Conservation (phyloP, 2,329 filamentous ascomycete genomes). For the Escovopsis sp. region DNA sequence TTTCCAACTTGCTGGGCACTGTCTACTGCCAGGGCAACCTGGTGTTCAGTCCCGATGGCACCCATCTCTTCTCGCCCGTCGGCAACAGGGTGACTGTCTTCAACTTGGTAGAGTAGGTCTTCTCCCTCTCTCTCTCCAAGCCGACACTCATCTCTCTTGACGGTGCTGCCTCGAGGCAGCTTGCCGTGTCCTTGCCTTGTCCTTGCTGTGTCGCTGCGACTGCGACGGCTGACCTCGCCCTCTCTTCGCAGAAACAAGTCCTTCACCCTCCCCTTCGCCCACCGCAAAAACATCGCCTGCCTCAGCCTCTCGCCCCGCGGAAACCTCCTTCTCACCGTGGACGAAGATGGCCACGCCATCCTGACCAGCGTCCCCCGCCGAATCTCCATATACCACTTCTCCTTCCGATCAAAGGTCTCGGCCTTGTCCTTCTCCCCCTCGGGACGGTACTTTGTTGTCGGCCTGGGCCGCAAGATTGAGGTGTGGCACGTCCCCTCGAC, state of each 20-base stretch:
- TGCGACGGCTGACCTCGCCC: conserved; percentile 17
- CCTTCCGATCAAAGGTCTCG: conserved; percentile 73
- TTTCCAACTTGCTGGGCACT: conserved; percentile 94
- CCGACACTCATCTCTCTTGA: too few species aligned
- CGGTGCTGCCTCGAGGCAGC: too few species aligned
- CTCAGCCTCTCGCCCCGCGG: conserved; percentile 81
- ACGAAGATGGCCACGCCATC: conserved; percentile 88
- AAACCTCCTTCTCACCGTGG: conserved; percentile 82
- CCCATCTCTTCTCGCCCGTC: conserved; percentile 86
- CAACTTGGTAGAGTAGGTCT: conserved; percentile 75
- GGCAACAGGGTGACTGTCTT: conserved; percentile 94
- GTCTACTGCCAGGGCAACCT: conserved; percentile 98
- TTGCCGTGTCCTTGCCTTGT: too few species aligned
- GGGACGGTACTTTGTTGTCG: conserved; percentile 80
- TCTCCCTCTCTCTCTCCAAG: too few species aligned
- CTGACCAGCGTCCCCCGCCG: conserved; percentile 79
- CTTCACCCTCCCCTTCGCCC: conserved; percentile 73
- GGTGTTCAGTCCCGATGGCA: conserved; percentile 91
- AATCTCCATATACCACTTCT: conserved; percentile 84
- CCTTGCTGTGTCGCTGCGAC: too few species aligned
- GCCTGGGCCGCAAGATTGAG: conserved; percentile 73
- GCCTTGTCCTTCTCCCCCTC: conserved; percentile 84
- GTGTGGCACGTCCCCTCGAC: conserved; percentile 93
- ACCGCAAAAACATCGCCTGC: conserved; percentile 82
- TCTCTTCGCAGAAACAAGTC: conserved; percentile 56